A percentile compares a stretch with the other conserved stretches of the same genome.
Evolutionary conservation across 169 alveolate genomes (phyloP).

Genomic region (Plasmodium knowlesi): DNA sequence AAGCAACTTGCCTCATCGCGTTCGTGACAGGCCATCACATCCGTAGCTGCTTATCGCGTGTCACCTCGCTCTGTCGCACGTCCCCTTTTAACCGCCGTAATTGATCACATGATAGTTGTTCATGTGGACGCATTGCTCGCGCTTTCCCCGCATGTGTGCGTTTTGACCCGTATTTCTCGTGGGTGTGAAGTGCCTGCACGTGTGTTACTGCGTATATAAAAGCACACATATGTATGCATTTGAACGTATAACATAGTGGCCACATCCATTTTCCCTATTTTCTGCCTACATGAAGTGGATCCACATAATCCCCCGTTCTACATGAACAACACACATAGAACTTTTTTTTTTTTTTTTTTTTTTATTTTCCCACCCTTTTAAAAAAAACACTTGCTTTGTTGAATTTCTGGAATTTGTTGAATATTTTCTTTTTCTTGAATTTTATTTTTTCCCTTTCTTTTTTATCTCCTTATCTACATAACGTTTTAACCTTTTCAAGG

Average conservation of each 20-base stretch:
- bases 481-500: conserved; percentile 32
- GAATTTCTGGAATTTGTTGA: conserved; percentile 11
- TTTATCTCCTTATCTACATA: neutral
- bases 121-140: neutral
- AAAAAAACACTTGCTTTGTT: conserved; percentile 27
- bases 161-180: neutral
- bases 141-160: neutral
- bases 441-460: neutral
- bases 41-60: neutral
- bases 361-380: conserved; percentile 16
- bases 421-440: neutral
- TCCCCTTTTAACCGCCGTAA: neutral
- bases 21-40: neutral
- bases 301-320: conserved; percentile 1
- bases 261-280: neutral
- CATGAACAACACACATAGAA: conserved; percentile 15
- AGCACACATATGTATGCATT: neutral
- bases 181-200: neutral
- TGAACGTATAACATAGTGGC: neutral
- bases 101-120: conserved; percentile 8
- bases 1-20: neutral
- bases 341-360: neutral
- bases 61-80: neutral
- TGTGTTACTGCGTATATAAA: neutral
- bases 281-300: neutral